Conservation (phyloP, 495 filamentous ascomycete genomes). For the Aspergillus heteromorphus region DNA sequence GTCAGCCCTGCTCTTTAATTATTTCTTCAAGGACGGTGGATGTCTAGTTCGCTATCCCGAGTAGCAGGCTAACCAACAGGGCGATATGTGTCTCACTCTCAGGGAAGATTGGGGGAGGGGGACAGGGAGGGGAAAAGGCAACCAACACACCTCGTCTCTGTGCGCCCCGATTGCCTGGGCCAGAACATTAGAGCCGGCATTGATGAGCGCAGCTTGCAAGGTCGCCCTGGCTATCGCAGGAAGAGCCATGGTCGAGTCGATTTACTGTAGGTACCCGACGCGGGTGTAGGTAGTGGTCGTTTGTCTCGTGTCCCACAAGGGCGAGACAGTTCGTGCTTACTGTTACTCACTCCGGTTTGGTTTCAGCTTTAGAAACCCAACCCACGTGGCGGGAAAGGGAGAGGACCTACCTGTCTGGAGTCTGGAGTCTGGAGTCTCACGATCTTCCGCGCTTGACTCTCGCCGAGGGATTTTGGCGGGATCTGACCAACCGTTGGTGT, state of each 20-base stretch:
- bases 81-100: neutral
- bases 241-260: slow-evolving; percentile 22
- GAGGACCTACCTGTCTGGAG: neutral
- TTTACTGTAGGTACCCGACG: neutral
- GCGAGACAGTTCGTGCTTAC: neutral
- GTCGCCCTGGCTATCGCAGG: slow-evolving; percentile 59
- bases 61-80: neutral
- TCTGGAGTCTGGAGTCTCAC: too few relatives aligned
- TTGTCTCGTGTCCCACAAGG: neutral
- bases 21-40: neutral
- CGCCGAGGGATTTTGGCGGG: neutral
- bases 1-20: neutral
- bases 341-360: too few relatives aligned
- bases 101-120: too few relatives aligned
- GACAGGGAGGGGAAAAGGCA: too few relatives aligned
- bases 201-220: slow-evolving; percentile 61
- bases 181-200: slow-evolving; percentile 65
- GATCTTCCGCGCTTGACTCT: neutral
- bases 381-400: neutral
- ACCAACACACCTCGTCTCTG: slow-evolving; percentile 45
- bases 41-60: neutral
- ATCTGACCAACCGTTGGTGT: neutral
- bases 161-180: slow-evolving; percentile 68
- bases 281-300: too few relatives aligned
- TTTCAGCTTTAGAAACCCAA: neutral